A percentile compares a stretch with the other conserved stretches of the same genome.
phyloP scores from a whole-genome alignment of 345 rosid genomes.

The Erysimum cheiranthoides region DNA sequence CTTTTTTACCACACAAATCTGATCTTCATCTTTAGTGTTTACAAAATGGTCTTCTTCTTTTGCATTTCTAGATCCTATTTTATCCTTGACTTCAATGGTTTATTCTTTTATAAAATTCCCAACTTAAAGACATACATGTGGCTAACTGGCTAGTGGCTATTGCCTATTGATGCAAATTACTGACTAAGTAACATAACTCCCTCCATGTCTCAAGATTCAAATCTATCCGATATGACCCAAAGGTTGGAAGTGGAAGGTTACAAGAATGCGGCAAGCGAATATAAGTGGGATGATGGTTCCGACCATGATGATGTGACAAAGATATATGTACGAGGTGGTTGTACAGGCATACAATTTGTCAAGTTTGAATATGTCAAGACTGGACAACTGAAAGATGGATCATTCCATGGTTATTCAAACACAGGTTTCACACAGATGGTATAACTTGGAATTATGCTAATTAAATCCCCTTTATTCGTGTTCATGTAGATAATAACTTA shows the following conservation, averaged over 20 bases:
- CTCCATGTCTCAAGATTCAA: too few species aligned
- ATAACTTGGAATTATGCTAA: not conserved
- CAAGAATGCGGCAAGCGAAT: not conserved
- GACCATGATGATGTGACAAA: conserved; percentile 12
- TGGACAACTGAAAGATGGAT: not conserved
- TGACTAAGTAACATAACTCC: too few species aligned
- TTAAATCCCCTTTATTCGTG: not conserved
- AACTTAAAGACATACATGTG: not conserved
- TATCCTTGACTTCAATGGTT: not conserved
- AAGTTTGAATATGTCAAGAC: not conserved
- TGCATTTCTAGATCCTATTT: not conserved
- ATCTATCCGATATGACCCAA: not conserved
- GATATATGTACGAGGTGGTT: conserved; percentile 4
- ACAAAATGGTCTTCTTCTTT: too few species aligned
- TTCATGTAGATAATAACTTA: not conserved
- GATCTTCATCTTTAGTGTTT: not conserved
- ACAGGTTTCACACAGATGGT: not conserved
- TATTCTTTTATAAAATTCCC: not conserved
- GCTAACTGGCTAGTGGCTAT: too few species aligned
- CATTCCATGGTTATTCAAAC: not conserved
- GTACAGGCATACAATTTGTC: not conserved
- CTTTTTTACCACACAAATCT: not conserved
- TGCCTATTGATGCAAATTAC: too few species aligned
- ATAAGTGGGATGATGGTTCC: conserved; percentile 13
- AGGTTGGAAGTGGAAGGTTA: not conserved